Conservation (phyloP, 129 eudicot genomes). For the Dittrichia graveolens region DNA sequence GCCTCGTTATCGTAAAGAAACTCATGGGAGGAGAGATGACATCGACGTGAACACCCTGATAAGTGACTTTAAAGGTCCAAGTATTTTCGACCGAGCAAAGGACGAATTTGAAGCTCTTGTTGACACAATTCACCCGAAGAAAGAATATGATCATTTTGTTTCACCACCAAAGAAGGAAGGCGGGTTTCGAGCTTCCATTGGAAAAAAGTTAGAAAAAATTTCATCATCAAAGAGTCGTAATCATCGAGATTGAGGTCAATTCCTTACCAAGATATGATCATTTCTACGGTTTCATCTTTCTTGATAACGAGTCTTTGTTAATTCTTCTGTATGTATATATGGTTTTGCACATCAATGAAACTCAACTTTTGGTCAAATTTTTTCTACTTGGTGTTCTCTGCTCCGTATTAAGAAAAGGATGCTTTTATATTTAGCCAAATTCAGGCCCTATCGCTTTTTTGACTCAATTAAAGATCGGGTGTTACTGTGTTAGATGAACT, state of each 20-base stretch:
- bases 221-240: slow-evolving; percentile 35
- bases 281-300: background rate
- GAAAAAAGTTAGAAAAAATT: slow-evolving; percentile 38
- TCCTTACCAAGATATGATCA: background rate
- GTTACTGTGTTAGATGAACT: too few species aligned
- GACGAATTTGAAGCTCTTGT: slow-evolving; percentile 69
- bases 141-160: slow-evolving; percentile 32
- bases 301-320: background rate
- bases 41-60: slow-evolving; percentile 57
- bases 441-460: too few species aligned
- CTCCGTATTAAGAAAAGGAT: too few species aligned
- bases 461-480: too few species aligned
- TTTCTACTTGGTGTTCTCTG: too few species aligned
- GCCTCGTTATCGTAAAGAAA: slow-evolving; percentile 57
- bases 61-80: slow-evolving; percentile 59
- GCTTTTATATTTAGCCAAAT: too few species aligned
- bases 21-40: slow-evolving; percentile 58
- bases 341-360: slow-evolving; percentile 2
- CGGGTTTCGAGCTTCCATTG: slow-evolving; percentile 36
- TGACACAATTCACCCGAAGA: slow-evolving; percentile 59
- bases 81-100: slow-evolving; percentile 60
- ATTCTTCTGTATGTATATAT: slow-evolving; percentile 9
- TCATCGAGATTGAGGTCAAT: slow-evolving; percentile 26
- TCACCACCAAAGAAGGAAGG: slow-evolving; percentile 39
- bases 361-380: background rate